Conservation (phyloP, 179 eudicot genomes). For the Silene noctiflora region DNA sequence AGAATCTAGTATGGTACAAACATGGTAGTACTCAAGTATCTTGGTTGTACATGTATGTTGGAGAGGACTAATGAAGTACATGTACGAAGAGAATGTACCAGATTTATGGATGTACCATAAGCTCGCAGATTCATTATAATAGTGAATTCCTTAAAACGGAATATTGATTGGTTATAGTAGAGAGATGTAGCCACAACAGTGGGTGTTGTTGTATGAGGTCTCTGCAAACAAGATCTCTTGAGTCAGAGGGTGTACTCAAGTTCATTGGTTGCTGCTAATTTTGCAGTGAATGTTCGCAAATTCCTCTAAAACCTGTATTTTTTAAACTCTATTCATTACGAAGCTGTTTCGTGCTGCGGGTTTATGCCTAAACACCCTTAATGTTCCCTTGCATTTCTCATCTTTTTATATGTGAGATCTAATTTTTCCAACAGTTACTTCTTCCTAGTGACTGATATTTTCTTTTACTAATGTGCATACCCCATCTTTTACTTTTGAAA, state of each 20-base stretch:
- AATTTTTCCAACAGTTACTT: no score
- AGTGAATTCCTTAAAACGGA: neutral
- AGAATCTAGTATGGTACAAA: no score
- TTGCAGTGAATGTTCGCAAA: neutral
- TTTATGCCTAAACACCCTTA: no score
- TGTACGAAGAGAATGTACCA: neutral
- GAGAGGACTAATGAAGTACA: neutral
- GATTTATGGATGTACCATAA: neutral
- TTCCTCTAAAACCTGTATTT: no score
- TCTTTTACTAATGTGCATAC: neutral
- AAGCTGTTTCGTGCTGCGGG: no score
- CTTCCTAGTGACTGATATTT: neutral
- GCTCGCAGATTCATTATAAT: neutral
- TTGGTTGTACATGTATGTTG: no score
- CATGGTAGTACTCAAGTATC: no score
- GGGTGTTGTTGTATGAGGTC: neutral
- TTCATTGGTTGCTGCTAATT: neutral
- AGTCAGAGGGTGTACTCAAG: neutral
- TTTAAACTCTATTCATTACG: no score
- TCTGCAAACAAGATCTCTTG: neutral
- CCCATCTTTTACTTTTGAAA: neutral
- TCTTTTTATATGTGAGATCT: no score
- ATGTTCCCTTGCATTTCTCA: no score
- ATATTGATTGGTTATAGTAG: neutral
- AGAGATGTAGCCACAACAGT: neutral